A percentile compares a stretch with the other conserved stretches of the same genome.
These are phyloP conservation scores for Asparagopsis taxiformis DNA, from an alignment of 31 red algal species.

Conservation along the genomic window DNA sequence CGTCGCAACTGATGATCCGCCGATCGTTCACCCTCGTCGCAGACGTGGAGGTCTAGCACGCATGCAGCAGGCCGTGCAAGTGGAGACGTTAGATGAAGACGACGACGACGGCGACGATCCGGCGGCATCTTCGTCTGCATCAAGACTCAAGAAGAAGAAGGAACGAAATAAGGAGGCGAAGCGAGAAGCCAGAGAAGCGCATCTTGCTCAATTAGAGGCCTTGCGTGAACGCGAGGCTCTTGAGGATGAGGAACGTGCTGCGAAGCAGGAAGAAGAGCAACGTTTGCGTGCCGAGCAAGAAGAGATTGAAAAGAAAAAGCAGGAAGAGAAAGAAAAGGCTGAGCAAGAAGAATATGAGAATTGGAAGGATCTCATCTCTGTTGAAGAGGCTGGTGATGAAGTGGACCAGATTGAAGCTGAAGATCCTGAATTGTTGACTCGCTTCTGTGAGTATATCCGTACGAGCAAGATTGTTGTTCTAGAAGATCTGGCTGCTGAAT, in stretches of 20 bases:
- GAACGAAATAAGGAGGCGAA: conserved; percentile 16
- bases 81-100: background rate
- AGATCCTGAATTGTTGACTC: conserved; percentile 34
- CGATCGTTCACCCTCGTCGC: conserved; percentile 1
- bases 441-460: conserved; percentile 42
- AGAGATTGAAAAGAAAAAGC: background rate
- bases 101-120: background rate
- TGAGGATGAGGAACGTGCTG: conserved; percentile 4
- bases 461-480: conserved; percentile 62
- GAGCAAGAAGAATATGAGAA: conserved; percentile 19
- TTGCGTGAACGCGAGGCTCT: conserved; percentile 8
- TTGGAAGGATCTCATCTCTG: conserved; percentile 23
- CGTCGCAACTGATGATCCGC: background rate
- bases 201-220: background rate
- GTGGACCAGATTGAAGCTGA: conserved; percentile 8
- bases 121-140: background rate
- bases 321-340: conserved; percentile 23
- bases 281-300: background rate
- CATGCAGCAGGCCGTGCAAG: conserved; percentile 15
- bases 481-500: conserved; percentile 71
- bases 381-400: conserved; percentile 22
- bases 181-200: conserved; percentile 9
- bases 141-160: conserved; percentile 19
- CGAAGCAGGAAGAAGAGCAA: conserved; percentile 15
- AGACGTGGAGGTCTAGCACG: conserved; percentile 55